Evolutionary conservation across 75 land plant genomes (phyloP).

Genomic region (Pseudotsuga menziesii): DNA sequence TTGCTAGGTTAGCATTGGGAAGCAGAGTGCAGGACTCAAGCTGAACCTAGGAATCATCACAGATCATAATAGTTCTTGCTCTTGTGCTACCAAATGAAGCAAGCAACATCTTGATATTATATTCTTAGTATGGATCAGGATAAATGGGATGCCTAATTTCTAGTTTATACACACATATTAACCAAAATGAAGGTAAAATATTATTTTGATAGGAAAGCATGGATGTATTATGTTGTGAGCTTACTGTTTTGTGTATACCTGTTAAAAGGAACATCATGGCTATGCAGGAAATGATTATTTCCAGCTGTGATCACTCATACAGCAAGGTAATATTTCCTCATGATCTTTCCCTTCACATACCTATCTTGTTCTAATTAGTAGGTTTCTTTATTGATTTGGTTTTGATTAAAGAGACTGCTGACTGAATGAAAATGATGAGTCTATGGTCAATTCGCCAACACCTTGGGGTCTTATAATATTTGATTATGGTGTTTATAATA

Average conservation of each 20-base stretch:
- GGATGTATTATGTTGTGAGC: too few relatives aligned
- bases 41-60: too few relatives aligned
- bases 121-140: neutral
- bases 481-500: neutral
- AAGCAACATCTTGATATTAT: neutral
- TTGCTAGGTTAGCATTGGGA: too few relatives aligned
- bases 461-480: neutral
- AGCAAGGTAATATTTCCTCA: slow-evolving; percentile 16
- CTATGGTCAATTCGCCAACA: neutral
- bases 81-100: neutral
- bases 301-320: slow-evolving; percentile 39
- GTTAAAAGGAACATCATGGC: neutral
- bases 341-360: neutral
- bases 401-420: neutral
- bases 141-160: neutral
- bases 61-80: too few relatives aligned
- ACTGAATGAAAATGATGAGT: neutral
- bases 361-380: neutral
- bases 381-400: neutral
- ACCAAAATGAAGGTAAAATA: too few relatives aligned
- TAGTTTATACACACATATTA: too few relatives aligned
- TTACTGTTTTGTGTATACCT: neutral
- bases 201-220: too few relatives aligned
- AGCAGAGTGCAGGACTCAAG: too few relatives aligned
- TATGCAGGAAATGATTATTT: slow-evolving; percentile 80